Evolutionary conservation across 257 asterid species (phyloP).

Genomic region (Penstemon barbatus): DNA sequence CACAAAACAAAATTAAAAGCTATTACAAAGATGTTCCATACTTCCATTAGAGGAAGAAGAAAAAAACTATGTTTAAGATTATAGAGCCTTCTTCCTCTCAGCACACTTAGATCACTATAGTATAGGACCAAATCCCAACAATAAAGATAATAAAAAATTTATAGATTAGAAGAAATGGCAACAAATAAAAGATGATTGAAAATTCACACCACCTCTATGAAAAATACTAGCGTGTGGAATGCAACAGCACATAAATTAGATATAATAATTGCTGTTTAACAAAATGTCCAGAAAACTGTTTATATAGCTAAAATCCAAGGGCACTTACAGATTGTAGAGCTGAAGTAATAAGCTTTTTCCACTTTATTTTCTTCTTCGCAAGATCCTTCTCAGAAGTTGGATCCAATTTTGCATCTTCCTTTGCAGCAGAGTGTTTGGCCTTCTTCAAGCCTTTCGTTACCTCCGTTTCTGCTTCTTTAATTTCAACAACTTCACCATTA

Average conservation of each 20-base stretch:
- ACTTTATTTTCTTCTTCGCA: conserved; percentile 54
- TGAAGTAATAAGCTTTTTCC: conserved; percentile 85
- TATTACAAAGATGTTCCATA: background rate
- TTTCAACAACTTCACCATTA: conserved; percentile 49
- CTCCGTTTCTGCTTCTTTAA: conserved; percentile 35
- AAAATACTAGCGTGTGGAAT: background rate
- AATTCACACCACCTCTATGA: background rate
- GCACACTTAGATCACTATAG: background rate
- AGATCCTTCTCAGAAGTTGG: conserved; percentile 30
- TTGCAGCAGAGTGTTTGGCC: conserved; percentile 41
- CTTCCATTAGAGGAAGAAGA: background rate
- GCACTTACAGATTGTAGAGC: conserved; percentile 71
- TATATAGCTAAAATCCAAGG: conserved; percentile 11
- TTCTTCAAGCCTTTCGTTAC: conserved; percentile 44
- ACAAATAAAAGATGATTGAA: too few species aligned
- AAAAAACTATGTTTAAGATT: background rate
- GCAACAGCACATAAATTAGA: background rate
- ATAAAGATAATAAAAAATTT: background rate
- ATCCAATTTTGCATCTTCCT: conserved; percentile 33
- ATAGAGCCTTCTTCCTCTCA: background rate
- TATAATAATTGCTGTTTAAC: background rate
- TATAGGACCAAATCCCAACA: background rate
- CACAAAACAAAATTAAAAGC: background rate
- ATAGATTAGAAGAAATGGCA: too few species aligned
- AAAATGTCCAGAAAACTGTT: background rate